A percentile compares a stretch with the other conserved stretches of the same genome.
Evolutionary conservation across 2,329 filamentous ascomycete species (phyloP).

Genomic region (Furcasterigmium sp.): DNA sequence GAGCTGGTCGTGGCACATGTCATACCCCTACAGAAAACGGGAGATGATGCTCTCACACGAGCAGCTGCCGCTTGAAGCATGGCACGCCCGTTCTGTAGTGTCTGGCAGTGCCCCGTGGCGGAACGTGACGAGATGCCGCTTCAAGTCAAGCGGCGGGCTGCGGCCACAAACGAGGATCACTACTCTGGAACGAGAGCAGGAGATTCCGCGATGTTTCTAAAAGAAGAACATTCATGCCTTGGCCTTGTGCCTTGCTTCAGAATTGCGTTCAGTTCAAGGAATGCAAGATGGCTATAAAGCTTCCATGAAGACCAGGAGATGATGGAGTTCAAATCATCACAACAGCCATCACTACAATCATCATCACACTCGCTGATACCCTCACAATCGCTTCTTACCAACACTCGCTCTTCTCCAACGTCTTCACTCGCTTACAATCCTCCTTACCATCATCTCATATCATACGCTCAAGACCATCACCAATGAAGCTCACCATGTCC

Average conservation of each 20-base stretch:
- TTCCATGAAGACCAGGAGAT: not conserved
- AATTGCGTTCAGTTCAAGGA: too few relatives aligned
- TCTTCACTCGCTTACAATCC: not conserved
- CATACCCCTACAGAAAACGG: too few relatives aligned
- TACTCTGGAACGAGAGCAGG: too few relatives aligned
- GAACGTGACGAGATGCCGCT: not conserved
- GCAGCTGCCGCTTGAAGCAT: not conserved
- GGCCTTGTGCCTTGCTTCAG: too few relatives aligned
- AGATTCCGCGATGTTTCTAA: not conserved
- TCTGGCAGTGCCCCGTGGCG: not conserved
- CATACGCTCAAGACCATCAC: not conserved
- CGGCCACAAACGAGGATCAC: not conserved
- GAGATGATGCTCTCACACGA: too few relatives aligned
- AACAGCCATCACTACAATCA: not conserved
- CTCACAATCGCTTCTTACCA: not conserved
- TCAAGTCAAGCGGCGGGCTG: not conserved
- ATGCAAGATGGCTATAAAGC: too few relatives aligned
- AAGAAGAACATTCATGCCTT: not conserved
- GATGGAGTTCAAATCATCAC: not conserved
- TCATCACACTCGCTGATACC: not conserved
- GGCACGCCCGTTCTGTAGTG: not conserved
- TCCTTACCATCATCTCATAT: not conserved
- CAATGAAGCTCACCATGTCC: constrained; percentile 3
- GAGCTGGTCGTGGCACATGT: too few relatives aligned
- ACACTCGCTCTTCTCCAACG: not conserved